These are phyloP conservation scores for Schwanniomyces pseudopolymorphus DNA, from an alignment of 805 yeast species.

Conservation along the genomic window DNA sequence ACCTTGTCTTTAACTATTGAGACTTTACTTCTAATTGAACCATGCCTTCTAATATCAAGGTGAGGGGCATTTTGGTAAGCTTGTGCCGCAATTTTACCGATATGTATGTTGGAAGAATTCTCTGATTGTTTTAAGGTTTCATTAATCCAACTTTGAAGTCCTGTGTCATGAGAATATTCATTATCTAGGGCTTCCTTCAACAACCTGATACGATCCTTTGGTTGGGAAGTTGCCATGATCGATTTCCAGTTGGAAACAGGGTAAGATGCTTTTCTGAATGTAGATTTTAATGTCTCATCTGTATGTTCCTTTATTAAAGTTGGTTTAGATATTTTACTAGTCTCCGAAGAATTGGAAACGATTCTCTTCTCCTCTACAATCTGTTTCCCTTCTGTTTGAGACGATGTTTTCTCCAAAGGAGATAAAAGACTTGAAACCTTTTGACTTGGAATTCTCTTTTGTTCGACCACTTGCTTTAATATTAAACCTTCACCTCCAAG, in stretches of 20 bases:
- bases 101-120: constrained; percentile 34
- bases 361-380: not conserved
- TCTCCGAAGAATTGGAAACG: not conserved
- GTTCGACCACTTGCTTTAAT: not conserved
- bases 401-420: not conserved
- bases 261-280: constrained; percentile 13
- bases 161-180: constrained; percentile 50
- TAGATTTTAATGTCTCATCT: not conserved
- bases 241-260: constrained; percentile 43
- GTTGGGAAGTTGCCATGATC: constrained; percentile 39
- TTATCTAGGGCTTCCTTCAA: constrained; percentile 43
- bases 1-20: constrained; percentile 51
- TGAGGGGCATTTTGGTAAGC: constrained; percentile 68
- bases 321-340: not conserved
- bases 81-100: constrained; percentile 57
- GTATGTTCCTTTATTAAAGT: not conserved
- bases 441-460: constrained; percentile 8
- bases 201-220: constrained; percentile 40
- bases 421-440: constrained; percentile 26
- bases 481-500: not conserved
- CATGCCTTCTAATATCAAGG: constrained; percentile 51
- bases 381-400: not conserved
- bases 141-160: constrained; percentile 57
- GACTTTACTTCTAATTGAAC: constrained; percentile 46
- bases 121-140: constrained; percentile 42